Percentiles rank a stretch among this genome's conserved stretches.
These are phyloP conservation scores for Lactarius vividus DNA, from an alignment of 768 basidiomycete species.

Conservation along the genomic window DNA sequence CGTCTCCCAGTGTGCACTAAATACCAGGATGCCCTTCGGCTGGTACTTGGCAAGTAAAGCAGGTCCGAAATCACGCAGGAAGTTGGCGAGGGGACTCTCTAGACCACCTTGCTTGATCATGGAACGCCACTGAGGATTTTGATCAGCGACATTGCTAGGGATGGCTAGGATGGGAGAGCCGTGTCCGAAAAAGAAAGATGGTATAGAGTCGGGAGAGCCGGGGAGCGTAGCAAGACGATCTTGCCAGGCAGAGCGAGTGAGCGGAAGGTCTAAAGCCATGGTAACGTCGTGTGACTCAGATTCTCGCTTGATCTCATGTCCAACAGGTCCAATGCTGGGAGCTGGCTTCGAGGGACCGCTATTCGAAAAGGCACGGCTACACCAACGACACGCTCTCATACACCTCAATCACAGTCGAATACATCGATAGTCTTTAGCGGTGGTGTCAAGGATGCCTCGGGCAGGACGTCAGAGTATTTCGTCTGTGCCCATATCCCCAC, in stretches of 20 bases:
- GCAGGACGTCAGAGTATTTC: slow-evolving; percentile 76
- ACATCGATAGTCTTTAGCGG: slow-evolving; percentile 75
- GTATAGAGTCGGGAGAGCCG: slow-evolving; percentile 56
- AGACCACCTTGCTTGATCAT: slow-evolving; percentile 41
- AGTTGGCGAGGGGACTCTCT: slow-evolving; percentile 52
- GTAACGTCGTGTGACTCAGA: too few species aligned
- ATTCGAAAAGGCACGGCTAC: slow-evolving; percentile 61
- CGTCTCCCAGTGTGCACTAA: slow-evolving; percentile 84
- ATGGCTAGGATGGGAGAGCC: slow-evolving; percentile 56
- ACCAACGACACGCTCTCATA: slow-evolving; percentile 57
- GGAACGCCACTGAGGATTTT: slow-evolving; percentile 1
- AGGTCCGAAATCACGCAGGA: slow-evolving; percentile 66
- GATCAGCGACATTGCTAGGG: slow-evolving; percentile 29
- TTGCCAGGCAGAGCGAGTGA: slow-evolving; percentile 46
- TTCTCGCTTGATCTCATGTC: slow-evolving; percentile 17
- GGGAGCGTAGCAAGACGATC: slow-evolving; percentile 55
- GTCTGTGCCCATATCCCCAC: slow-evolving; percentile 44
- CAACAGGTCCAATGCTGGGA: slow-evolving; percentile 22
- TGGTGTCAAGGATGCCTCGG: slow-evolving; percentile 83
- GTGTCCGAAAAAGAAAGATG: slow-evolving; percentile 75
- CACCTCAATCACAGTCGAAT: slow-evolving; percentile 68
- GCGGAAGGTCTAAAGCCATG: slow-evolving; percentile 32
- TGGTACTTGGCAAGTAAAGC: slow-evolving; percentile 64
- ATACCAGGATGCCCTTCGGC: slow-evolving; percentile 76
- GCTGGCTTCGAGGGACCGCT: slow-evolving; percentile 62